Percentiles rank a stretch among this genome's conserved stretches.
These are phyloP conservation scores for Scutellaria barbata DNA, from an alignment of 257 asterid species.

Conservation along the genomic window DNA sequence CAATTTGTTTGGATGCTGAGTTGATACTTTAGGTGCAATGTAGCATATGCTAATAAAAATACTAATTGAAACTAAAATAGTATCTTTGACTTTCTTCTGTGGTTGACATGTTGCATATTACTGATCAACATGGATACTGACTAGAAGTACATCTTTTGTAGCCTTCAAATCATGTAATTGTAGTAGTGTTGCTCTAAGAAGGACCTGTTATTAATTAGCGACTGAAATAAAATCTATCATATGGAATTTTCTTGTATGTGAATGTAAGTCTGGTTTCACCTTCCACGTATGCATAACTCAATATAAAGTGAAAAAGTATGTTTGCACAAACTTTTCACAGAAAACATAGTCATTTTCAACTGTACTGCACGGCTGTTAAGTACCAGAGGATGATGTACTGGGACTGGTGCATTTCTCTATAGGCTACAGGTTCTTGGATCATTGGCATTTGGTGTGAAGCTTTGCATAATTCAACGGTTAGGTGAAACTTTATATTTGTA, in stretches of 20 bases:
- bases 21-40: slow-evolving; percentile 6
- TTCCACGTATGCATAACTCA: background rate
- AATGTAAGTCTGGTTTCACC: background rate
- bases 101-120: slow-evolving; percentile 5
- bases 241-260: background rate
- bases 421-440: no score
- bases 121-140: background rate
- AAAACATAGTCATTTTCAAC: no score
- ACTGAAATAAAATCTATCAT: background rate
- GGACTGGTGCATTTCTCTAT: no score
- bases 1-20: slow-evolving; percentile 18
- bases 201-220: background rate
- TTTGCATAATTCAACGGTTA: no score
- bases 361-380: no score
- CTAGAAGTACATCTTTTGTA: slow-evolving; percentile 9
- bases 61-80: slow-evolving; percentile 13
- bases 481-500: no score
- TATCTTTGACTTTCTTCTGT: slow-evolving; percentile 8
- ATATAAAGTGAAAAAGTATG: background rate
- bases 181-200: slow-evolving; percentile 7
- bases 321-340: no score
- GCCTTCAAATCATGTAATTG: background rate
- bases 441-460: no score
- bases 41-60: background rate
- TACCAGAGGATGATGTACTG: no score